phyloP scores from a whole-genome alignment of 305 asterid genomes.

The Fraxinus sp. region DNA sequence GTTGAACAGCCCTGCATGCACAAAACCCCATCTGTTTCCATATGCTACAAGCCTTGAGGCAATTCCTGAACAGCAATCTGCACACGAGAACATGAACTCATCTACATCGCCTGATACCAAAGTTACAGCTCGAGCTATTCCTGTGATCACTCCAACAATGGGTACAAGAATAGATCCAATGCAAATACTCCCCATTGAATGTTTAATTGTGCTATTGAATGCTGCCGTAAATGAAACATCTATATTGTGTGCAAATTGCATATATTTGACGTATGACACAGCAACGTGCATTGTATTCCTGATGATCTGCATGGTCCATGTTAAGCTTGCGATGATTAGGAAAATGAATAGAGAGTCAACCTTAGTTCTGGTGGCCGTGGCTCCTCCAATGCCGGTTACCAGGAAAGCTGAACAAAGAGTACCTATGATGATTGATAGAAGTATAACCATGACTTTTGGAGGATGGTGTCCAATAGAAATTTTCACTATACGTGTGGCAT shows the following conservation, averaged over 20 bases:
- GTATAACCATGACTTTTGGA: constrained; percentile 30
- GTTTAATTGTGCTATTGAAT: constrained; percentile 27
- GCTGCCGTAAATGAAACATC: constrained; percentile 39
- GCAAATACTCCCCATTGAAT: constrained; percentile 54
- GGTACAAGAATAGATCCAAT: constrained; percentile 54
- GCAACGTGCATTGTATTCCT: constrained; percentile 44
- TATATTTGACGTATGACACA: constrained; percentile 49
- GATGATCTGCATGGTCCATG: constrained; percentile 50
- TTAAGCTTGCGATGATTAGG: constrained; percentile 43
- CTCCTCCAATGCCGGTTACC: constrained; percentile 53
- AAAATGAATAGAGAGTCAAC: constrained; percentile 39
- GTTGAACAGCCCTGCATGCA: constrained; percentile 52
- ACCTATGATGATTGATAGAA: constrained; percentile 28
- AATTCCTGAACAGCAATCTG: constrained; percentile 44
- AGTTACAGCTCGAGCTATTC: constrained; percentile 40
- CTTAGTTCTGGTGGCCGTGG: constrained; percentile 35
- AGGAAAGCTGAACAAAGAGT: constrained; percentile 39
- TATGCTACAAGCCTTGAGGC: constrained; percentile 39
- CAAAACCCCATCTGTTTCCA: constrained; percentile 61
- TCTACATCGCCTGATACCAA: constrained; percentile 48
- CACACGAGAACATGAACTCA: constrained; percentile 61
- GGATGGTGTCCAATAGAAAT: constrained; percentile 38
- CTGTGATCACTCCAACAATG: constrained; percentile 34
- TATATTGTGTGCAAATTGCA: constrained; percentile 42
- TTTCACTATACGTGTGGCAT: constrained; percentile 34